Conservation (phyloP, 2,329 filamentous ascomycete species). For the Dryadomyces quercivorus region DNA sequence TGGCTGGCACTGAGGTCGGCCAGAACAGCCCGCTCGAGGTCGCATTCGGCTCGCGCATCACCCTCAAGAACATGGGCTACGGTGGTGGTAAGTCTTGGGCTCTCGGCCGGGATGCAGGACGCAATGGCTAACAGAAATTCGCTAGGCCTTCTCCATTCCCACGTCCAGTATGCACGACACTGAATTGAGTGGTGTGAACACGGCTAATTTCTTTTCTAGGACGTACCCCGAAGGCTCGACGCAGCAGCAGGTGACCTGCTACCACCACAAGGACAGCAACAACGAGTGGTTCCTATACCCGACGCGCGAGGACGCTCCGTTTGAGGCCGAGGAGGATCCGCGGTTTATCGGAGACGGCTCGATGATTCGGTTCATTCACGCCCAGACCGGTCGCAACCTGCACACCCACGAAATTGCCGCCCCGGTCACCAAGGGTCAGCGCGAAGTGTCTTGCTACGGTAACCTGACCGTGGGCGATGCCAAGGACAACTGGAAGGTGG, state of each 20-base stretch:
- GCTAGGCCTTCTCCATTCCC: constrained; percentile 74
- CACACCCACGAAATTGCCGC: constrained; percentile 88
- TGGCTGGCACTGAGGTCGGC: constrained; percentile 85
- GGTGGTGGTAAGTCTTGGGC: constrained; percentile 48
- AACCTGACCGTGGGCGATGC: constrained; percentile 92
- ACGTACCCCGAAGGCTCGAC: constrained; percentile 87
- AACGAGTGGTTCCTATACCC: constrained; percentile 99
- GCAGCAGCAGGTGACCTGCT: constrained; percentile 97
- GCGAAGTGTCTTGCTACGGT: constrained; percentile 91
- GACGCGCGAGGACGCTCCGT: constrained; percentile 66
- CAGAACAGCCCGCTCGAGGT: constrained; percentile 90
- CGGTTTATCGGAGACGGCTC: constrained; percentile 69
- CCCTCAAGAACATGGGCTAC: constrained; percentile 98
- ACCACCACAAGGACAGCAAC: constrained; percentile 98
- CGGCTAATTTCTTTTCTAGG: constrained; percentile 9
- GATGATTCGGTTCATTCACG: constrained; percentile 77
- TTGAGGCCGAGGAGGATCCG: constrained; percentile 56
- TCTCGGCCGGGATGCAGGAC: no score
- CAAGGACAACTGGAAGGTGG: constrained; percentile 94
- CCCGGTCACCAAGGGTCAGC: constrained; percentile 77
- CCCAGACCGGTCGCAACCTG: constrained; percentile 90
- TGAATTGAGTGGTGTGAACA: neutral
- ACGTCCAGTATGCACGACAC: constrained; percentile 52
- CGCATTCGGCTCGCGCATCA: constrained; percentile 77
- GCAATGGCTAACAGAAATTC: neutral